Evolutionary conservation across 2,329 filamentous ascomycete genomes (phyloP).

Genomic region (Penicillium psychrosexuale): DNA sequence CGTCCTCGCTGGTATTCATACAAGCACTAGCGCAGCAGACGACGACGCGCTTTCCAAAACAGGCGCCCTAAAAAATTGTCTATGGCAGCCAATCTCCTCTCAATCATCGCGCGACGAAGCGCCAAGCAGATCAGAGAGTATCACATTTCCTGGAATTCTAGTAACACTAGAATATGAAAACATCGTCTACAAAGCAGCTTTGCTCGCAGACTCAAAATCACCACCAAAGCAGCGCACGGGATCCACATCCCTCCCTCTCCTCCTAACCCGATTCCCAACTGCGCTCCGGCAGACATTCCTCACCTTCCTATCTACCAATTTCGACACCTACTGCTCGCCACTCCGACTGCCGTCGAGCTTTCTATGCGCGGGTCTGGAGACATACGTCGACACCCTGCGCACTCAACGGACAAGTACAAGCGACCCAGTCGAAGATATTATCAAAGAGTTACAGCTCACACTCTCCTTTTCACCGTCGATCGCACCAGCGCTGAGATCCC

Average conservation of each 20-base stretch:
- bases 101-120: slow-evolving; percentile 30
- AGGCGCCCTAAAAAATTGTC: slow-evolving; percentile 48
- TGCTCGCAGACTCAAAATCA: slow-evolving; percentile 41
- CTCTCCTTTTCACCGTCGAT: slow-evolving; percentile 37
- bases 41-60: slow-evolving; percentile 45
- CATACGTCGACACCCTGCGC: slow-evolving; percentile 27
- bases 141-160: slow-evolving; percentile 41
- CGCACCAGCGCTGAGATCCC: slow-evolving; percentile 32
- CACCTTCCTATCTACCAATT: slow-evolving; percentile 49
- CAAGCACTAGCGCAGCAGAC: slow-evolving; percentile 29
- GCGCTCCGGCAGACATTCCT: slow-evolving; percentile 49
- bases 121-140: slow-evolving; percentile 25
- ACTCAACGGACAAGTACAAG: neutral
- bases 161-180: slow-evolving; percentile 52
- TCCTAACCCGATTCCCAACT: slow-evolving; percentile 52
- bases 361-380: slow-evolving; percentile 46
- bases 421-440: slow-evolving; percentile 27
- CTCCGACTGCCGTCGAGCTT: slow-evolving; percentile 46
- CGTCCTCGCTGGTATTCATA: slow-evolving; percentile 46
- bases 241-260: slow-evolving; percentile 50
- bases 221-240: slow-evolving; percentile 21
- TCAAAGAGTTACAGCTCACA: slow-evolving; percentile 42
- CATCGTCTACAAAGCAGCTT: slow-evolving; percentile 49
- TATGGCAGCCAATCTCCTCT: slow-evolving; percentile 41
- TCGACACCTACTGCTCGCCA: slow-evolving; percentile 50